phyloP scores from a whole-genome alignment of 495 filamentous ascomycete genomes.

The Stereocaulon alpinum region DNA sequence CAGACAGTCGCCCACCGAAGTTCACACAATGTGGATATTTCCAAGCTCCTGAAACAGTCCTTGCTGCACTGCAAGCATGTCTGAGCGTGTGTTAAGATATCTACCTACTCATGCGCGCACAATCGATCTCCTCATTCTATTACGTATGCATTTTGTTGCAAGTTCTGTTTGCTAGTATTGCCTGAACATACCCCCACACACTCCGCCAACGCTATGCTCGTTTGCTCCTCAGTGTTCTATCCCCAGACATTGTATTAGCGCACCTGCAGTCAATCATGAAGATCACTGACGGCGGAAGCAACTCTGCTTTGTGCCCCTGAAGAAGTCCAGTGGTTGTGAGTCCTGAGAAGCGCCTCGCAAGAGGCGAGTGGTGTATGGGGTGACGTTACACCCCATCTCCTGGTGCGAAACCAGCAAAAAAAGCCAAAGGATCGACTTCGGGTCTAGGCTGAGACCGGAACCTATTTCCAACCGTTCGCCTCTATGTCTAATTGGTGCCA shows the following conservation, averaged over 20 bases:
- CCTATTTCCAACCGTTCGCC: background rate
- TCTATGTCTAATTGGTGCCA: background rate
- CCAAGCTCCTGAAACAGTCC: background rate
- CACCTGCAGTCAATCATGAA: background rate
- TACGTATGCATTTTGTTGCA: background rate
- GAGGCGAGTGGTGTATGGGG: background rate
- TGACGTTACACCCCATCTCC: slow-evolving; percentile 5
- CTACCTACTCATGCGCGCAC: too few species aligned
- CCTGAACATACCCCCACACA: background rate
- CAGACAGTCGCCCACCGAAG: background rate
- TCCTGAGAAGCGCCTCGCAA: background rate
- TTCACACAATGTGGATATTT: background rate
- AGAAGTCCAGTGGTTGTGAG: background rate
- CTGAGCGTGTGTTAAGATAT: background rate
- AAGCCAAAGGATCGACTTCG: slow-evolving; percentile 7
- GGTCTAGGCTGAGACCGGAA: slow-evolving; percentile 5
- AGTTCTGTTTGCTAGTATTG: background rate
- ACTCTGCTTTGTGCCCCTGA: background rate
- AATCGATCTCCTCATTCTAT: background rate
- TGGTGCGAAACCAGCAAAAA: background rate
- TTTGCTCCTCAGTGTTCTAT: too few species aligned
- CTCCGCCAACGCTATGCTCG: too few species aligned
- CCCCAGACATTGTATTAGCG: background rate
- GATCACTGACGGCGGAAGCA: background rate
- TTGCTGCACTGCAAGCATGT: background rate